Percentiles rank a stretch among this genome's conserved stretches.
phyloP scores from a whole-genome alignment of 352 stramenopile species.

The Phytopythium montanum region DNA sequence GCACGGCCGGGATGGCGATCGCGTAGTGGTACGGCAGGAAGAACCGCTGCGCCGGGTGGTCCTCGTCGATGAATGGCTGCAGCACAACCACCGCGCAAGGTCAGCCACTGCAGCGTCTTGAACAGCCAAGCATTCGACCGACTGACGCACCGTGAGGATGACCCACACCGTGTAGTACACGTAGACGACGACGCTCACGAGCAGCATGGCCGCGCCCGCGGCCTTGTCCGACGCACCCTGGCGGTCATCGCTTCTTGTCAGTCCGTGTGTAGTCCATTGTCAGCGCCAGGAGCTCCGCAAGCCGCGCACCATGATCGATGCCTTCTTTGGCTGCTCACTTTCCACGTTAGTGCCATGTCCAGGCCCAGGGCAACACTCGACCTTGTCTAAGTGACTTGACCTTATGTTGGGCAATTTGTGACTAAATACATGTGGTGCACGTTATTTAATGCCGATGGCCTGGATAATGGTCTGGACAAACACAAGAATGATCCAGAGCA shows the following conservation, averaged over 20 bases:
- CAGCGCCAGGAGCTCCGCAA: background rate
- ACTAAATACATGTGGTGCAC: too few relatives aligned
- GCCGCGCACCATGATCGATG: background rate
- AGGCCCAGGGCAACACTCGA: too few relatives aligned
- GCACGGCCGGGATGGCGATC: constrained; percentile 81
- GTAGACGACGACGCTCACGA: constrained; percentile 80
- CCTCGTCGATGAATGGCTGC: constrained; percentile 86
- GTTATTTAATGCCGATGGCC: too few relatives aligned
- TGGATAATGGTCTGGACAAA: too few relatives aligned
- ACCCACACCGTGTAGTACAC: constrained; percentile 93
- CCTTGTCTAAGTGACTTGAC: too few relatives aligned
- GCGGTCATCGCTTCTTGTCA: background rate
- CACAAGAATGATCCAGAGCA: too few relatives aligned
- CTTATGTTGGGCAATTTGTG: too few relatives aligned
- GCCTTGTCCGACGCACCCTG: constrained; percentile 75
- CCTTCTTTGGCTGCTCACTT: background rate
- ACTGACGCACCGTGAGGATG: constrained; percentile 71
- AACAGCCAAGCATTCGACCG: background rate
- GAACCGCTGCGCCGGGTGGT: constrained; percentile 73
- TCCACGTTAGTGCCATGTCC: background rate
- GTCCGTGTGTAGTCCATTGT: background rate
- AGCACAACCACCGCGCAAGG: background rate
- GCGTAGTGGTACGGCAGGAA: constrained; percentile 89
- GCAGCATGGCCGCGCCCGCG: constrained; percentile 71
- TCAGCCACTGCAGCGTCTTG: background rate